Percentiles rank a stretch among this genome's conserved stretches.
Evolutionary conservation across 2,329 filamentous ascomycete species (phyloP).

Genomic region (Chlorencoelia australis): DNA sequence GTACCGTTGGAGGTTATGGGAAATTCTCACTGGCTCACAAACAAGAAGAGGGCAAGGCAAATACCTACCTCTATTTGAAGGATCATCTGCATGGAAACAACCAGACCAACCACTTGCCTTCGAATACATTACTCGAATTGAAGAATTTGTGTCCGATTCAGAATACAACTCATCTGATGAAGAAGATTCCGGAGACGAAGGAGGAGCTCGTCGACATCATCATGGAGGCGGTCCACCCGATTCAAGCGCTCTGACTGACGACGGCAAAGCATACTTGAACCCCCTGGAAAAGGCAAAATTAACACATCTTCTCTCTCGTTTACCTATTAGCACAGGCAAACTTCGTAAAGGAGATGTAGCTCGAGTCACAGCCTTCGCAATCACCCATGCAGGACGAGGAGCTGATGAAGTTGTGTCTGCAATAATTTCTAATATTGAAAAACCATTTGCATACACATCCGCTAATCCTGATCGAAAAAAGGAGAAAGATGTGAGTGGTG

Average conservation of each 20-base stretch:
- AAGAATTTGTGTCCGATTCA: slow-evolving; percentile 72
- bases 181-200: slow-evolving; percentile 53
- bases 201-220: slow-evolving; percentile 31
- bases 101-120: slow-evolving; percentile 67
- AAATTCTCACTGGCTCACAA: slow-evolving; percentile 61
- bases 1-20: slow-evolving; percentile 89
- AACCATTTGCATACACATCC: slow-evolving; percentile 62
- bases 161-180: slow-evolving; percentile 85
- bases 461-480: slow-evolving; percentile 51
- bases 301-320: slow-evolving; percentile 68
- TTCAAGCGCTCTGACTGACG: slow-evolving; percentile 19
- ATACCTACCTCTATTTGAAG: slow-evolving; percentile 63
- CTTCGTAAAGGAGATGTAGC: slow-evolving; percentile 80
- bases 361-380: slow-evolving; percentile 76
- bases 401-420: slow-evolving; percentile 88
- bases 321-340: slow-evolving; percentile 65
- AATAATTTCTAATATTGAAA: slow-evolving; percentile 71
- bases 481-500: slow-evolving; percentile 22
- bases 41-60: slow-evolving; percentile 37
- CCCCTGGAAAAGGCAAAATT: slow-evolving; percentile 78
- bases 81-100: slow-evolving; percentile 64
- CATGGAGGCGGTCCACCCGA: slow-evolving; percentile 33
- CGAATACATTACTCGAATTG: slow-evolving; percentile 67
- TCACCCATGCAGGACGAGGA: slow-evolving; percentile 74
- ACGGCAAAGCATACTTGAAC: slow-evolving; percentile 53